A percentile compares a stretch with the other conserved stretches of the same genome.
Conservation (phyloP, 345 rosid genomes). For the Populus tremula region DNA sequence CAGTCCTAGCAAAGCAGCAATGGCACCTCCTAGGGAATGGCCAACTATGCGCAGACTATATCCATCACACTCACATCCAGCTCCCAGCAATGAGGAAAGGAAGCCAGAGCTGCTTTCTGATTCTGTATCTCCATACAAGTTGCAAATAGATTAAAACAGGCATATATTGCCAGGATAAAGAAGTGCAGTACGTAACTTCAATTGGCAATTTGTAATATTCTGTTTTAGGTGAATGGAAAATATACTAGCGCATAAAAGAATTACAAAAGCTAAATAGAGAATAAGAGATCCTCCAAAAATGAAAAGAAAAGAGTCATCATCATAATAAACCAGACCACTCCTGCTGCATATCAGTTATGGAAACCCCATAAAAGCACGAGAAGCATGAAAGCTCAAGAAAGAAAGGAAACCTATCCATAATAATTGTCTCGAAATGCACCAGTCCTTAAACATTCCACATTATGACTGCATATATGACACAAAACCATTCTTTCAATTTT, state of each 20-base stretch:
- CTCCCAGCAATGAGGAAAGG: constrained; percentile 74
- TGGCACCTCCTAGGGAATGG: constrained; percentile 93
- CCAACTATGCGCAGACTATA: constrained; percentile 71
- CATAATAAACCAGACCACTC: not conserved
- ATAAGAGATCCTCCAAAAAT: not conserved
- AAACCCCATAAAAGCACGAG: not conserved
- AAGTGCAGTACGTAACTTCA: not conserved
- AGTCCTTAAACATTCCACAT: not conserved
- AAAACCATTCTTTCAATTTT: not conserved
- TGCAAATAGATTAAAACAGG: constrained; percentile 2
- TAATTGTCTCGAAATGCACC: not conserved
- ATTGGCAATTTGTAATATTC: not conserved
- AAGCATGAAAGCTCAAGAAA: not conserved
- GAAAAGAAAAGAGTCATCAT: no score
- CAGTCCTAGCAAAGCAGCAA: constrained; percentile 76
- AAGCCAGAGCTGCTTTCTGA: constrained; percentile 44
- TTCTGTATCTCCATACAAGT: constrained; percentile 31
- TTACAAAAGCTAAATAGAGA: not conserved
- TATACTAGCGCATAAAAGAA: not conserved
- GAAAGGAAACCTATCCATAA: not conserved
- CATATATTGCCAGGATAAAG: not conserved
- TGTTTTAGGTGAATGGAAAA: not conserved
- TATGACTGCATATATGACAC: not conserved
- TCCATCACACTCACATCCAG: constrained; percentile 88
- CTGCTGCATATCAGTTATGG: not conserved